phyloP scores from a whole-genome alignment of 1,284 basidiomycete species.

The Ceratorhiza oryzae-sativae region DNA sequence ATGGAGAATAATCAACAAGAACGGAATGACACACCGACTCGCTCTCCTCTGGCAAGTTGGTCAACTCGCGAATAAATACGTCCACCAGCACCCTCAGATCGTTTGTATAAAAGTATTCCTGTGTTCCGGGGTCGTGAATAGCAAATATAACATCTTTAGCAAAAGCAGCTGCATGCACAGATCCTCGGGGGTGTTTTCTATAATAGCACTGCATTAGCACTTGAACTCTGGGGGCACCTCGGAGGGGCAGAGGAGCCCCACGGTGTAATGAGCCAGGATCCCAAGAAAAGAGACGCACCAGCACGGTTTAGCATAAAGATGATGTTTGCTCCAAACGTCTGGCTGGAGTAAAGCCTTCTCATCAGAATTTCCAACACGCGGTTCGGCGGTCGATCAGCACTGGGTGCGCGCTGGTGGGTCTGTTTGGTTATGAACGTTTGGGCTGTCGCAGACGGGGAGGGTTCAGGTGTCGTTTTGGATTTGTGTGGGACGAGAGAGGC shows the following conservation, averaged over 20 bases:
- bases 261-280: neutral
- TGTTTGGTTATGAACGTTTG: conserved; percentile 53
- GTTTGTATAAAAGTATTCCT: conserved; percentile 98
- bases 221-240: neutral
- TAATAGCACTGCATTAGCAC: neutral
- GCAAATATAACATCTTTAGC: conserved; percentile 91
- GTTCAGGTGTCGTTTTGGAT: neutral
- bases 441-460: neutral
- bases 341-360: conserved; percentile 80
- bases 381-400: conserved; percentile 56
- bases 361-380: conserved; percentile 85
- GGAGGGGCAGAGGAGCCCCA: no score
- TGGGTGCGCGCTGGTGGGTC: conserved; percentile 32
- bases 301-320: conserved; percentile 99
- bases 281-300: conserved; percentile 54
- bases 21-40: conserved; percentile 69
- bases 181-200: conserved; percentile 86
- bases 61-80: conserved; percentile 91
- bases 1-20: no score
- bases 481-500: conserved; percentile 53
- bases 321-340: conserved; percentile 97
- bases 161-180: conserved; percentile 94
- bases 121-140: conserved; percentile 95
- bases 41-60: conserved; percentile 90
- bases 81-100: conserved; percentile 96